Percentiles rank a stretch among this genome's conserved stretches.
Conservation (phyloP, 2,329 filamentous ascomycete genomes). For the Allantophomopsis cytisporea region DNA sequence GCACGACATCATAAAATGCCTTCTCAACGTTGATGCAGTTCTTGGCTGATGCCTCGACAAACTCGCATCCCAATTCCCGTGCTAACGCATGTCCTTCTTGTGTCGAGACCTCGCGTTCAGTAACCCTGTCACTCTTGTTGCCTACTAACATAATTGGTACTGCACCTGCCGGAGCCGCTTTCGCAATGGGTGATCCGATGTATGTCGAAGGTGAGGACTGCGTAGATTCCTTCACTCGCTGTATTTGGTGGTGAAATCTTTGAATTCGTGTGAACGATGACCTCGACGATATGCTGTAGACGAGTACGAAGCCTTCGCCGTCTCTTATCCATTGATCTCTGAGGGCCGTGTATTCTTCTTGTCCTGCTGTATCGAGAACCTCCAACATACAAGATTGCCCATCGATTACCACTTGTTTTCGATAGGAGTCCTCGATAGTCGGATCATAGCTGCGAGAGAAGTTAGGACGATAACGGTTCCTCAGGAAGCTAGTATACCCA, state of each 20-base stretch:
- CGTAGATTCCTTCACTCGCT: constrained; percentile 88
- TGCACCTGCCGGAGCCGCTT: constrained; percentile 33
- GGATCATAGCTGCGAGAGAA: constrained; percentile 47
- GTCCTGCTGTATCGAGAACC: constrained; percentile 90
- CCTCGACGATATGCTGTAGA: constrained; percentile 96
- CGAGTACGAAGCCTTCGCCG: constrained; percentile 91
- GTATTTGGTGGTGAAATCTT: constrained; percentile 92
- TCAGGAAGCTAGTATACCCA: neutral
- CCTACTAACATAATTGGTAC: constrained; percentile 97
- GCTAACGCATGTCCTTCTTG: constrained; percentile 90
- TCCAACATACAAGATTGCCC: constrained; percentile 94
- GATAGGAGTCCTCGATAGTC: constrained; percentile 78
- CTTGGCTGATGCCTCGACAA: constrained; percentile 93
- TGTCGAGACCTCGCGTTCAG: constrained; percentile 89
- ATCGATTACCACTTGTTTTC: constrained; percentile 88
- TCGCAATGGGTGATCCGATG: constrained; percentile 57
- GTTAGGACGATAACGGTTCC: no score
- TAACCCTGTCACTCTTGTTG: constrained; percentile 95
- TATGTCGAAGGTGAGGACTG: constrained; percentile 59
- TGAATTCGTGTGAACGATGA: constrained; percentile 92
- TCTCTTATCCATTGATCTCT: constrained; percentile 98
- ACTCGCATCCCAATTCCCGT: constrained; percentile 86
- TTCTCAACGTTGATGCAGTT: constrained; percentile 98
- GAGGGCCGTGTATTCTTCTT: constrained; percentile 95
- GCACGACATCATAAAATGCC: constrained; percentile 94